phyloP scores from a whole-genome alignment of 495 filamentous ascomycete species.

The Penicillium roqueforti region DNA sequence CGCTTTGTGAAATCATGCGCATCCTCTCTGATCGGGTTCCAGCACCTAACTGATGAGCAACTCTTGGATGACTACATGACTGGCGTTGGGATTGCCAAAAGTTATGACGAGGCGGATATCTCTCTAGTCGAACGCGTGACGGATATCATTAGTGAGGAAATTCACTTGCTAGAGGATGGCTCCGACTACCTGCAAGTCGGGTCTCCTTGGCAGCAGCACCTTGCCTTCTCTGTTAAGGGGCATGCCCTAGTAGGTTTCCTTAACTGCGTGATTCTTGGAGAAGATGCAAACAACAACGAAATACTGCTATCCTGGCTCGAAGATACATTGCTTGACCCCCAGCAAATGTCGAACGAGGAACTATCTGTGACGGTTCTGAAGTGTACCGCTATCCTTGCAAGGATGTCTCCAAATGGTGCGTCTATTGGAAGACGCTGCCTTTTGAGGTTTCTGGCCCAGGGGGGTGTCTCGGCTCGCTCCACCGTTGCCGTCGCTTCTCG shows the following conservation, averaged over 20 bases:
- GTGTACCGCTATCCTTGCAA: conserved; percentile 75
- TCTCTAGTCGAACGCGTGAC: conserved; percentile 63
- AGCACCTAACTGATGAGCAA: conserved; percentile 55
- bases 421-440: conserved; percentile 75
- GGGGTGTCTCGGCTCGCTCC: conserved; percentile 53
- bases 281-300: conserved; percentile 74
- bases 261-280: conserved; percentile 74
- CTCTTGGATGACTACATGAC: conserved; percentile 74
- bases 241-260: conserved; percentile 77
- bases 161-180: conserved; percentile 80
- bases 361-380: conserved; percentile 74
- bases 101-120: conserved; percentile 40
- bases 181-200: conserved; percentile 83
- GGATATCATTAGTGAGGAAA: conserved; percentile 71
- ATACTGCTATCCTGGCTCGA: conserved; percentile 85
- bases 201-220: conserved; percentile 78
- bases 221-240: conserved; percentile 82
- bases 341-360: conserved; percentile 72
- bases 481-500: conserved; percentile 71
- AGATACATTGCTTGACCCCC: conserved; percentile 65
- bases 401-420: conserved; percentile 64
- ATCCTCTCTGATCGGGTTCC: conserved; percentile 60
- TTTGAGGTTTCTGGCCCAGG: conserved; percentile 79
- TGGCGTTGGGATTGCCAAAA: conserved; percentile 44
- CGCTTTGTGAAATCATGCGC: conserved; percentile 73